Conservation (phyloP, 2,329 filamentous ascomycete genomes). For the Colletotrichum sublineola region DNA sequence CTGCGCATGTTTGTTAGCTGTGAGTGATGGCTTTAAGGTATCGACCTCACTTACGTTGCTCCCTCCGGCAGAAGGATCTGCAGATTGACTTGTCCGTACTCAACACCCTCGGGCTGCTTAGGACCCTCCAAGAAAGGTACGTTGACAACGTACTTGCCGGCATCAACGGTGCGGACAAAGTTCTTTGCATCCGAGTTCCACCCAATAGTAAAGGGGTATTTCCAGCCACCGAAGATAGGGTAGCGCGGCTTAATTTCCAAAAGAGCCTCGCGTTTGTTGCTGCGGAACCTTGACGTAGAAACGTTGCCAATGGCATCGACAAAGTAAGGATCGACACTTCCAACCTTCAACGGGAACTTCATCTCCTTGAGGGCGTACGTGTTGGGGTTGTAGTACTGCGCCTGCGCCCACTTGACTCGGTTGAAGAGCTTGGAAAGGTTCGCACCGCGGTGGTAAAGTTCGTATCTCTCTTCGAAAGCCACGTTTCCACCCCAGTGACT, state of each 20-base stretch:
- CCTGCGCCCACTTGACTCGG: constrained; percentile 80
- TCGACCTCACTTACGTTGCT: constrained; percentile 73
- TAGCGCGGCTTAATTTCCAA: constrained; percentile 94
- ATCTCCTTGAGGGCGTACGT: constrained; percentile 86
- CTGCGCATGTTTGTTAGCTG: constrained; percentile 65
- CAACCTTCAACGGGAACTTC: constrained; percentile 81
- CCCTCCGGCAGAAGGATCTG: constrained; percentile 92
- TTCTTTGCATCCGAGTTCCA: constrained; percentile 90
- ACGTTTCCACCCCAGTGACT: constrained; percentile 99
- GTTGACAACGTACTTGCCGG: constrained; percentile 80
- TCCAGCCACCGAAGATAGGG: constrained; percentile 97
- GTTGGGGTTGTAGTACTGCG: constrained; percentile 81
- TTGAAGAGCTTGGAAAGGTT: constrained; percentile 80
- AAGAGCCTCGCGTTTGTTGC: constrained; percentile 80
- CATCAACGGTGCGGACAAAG: constrained; percentile 77
- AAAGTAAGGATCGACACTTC: constrained; percentile 91
- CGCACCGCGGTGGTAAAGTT: constrained; percentile 87
- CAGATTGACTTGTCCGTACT: constrained; percentile 85
- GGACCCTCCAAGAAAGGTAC: constrained; percentile 95
- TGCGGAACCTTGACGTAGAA: constrained; percentile 90
- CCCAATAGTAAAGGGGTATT: constrained; percentile 95
- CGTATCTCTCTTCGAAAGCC: constrained; percentile 94
- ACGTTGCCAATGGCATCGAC: constrained; percentile 97
- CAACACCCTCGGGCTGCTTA: constrained; percentile 85
- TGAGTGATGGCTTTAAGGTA: neutral